Evolutionary conservation across 192 early-diverging fungal species (phyloP).

Genomic region (Podila verticillata): DNA sequence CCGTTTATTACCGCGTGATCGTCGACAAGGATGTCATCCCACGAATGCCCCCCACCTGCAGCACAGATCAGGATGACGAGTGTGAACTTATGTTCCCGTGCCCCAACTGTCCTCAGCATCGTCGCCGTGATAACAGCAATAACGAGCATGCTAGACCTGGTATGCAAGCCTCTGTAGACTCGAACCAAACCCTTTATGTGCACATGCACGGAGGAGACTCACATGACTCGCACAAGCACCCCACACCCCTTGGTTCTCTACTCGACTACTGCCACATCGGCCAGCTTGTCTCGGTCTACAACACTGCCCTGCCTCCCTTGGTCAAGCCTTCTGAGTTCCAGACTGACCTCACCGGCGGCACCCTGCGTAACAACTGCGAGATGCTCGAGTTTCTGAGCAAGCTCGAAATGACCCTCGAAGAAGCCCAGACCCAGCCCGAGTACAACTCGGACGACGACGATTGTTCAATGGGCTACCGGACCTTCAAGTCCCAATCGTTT

Average conservation of each 20-base stretch:
- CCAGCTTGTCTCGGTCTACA: constrained; percentile 19
- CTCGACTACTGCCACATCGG: constrained; percentile 37
- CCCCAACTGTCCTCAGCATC: constrained; percentile 7
- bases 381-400: constrained; percentile 5
- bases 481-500: neutral
- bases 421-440: neutral
- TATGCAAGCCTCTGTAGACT: neutral
- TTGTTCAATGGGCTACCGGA: too few relatives aligned
- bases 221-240: neutral
- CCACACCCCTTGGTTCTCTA: constrained; percentile 13
- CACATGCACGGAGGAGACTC: too few relatives aligned
- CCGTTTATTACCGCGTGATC: constrained; percentile 55
- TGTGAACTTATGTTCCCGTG: constrained; percentile 26
- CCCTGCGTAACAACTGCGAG: constrained; percentile 11
- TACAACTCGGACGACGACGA: neutral
- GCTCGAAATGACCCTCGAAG: constrained; percentile 1
- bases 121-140: neutral
- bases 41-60: constrained; percentile 51
- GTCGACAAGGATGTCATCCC: constrained; percentile 56
- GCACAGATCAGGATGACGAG: constrained; percentile 14
- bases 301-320: constrained; percentile 3
- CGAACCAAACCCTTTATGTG: neutral
- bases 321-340: constrained; percentile 29
- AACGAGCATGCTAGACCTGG: neutral
- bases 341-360: constrained; percentile 9